A percentile compares a stretch with the other conserved stretches of the same genome.
These are phyloP conservation scores for Biscutella laevigata DNA, from an alignment of 441 rosid species.

Conservation along the genomic window DNA sequence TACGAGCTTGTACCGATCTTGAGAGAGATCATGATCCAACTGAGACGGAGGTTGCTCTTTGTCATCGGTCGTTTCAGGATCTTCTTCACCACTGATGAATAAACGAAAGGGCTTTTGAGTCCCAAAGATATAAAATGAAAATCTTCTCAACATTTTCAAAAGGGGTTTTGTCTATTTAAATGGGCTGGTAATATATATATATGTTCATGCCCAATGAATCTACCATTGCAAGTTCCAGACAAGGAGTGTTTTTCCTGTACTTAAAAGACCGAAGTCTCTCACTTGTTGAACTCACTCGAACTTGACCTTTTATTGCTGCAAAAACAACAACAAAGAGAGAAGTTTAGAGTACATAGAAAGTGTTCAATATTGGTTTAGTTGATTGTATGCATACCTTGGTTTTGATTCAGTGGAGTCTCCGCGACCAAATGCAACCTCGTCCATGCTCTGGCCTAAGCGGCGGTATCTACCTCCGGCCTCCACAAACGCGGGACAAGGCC, in stretches of 20 bases:
- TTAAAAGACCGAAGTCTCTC: not conserved
- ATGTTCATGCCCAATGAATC: not conserved
- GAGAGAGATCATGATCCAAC: slow-evolving; percentile 30
- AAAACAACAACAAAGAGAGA: not conserved
- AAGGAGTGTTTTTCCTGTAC: not conserved
- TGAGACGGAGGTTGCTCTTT: slow-evolving; percentile 32
- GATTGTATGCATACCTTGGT: too few species aligned
- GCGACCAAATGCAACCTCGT: slow-evolving; percentile 67
- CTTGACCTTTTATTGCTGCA: slow-evolving; percentile 10
- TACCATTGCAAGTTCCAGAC: not conserved
- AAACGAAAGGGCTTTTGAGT: not conserved
- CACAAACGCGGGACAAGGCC: slow-evolving; percentile 74
- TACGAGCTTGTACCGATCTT: slow-evolving; percentile 29
- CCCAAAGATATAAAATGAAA: too few species aligned
- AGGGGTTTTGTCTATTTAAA: not conserved
- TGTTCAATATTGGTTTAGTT: too few species aligned
- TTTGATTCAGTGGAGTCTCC: slow-evolving; percentile 18
- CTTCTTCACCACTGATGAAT: slow-evolving; percentile 28
- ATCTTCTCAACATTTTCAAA: not conserved
- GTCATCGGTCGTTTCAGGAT: slow-evolving; percentile 28
- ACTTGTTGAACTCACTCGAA: not conserved
- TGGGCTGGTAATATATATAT: not conserved
- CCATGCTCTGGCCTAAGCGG: slow-evolving; percentile 82
- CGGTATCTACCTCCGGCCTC: slow-evolving; percentile 79
- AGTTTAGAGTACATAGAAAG: too few species aligned